Evolutionary conservation across 148 eudicot species (phyloP).

Genomic region (Suaeda aralocaspica): DNA sequence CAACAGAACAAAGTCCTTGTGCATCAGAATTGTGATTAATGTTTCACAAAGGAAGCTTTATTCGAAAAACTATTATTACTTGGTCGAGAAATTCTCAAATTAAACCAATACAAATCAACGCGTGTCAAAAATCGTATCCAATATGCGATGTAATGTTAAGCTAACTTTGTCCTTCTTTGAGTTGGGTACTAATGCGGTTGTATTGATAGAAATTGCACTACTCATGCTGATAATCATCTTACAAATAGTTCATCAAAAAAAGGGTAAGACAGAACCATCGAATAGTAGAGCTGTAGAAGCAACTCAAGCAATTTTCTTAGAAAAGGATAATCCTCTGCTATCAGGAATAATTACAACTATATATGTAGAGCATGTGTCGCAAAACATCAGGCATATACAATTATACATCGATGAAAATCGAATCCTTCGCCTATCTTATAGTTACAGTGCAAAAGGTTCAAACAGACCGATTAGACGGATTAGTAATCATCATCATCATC

Average conservation of each 20-base stretch:
- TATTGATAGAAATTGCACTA: too few species aligned
- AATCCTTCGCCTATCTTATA: background rate
- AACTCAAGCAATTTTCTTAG: background rate
- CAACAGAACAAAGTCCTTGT: background rate
- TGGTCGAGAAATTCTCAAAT: too few species aligned
- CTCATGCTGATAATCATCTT: background rate
- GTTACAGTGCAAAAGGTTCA: background rate
- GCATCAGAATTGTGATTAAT: too few species aligned
- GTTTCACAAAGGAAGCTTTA: too few species aligned
- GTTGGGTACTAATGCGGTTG: too few species aligned
- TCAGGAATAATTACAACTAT: constrained; percentile 1
- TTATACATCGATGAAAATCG: constrained; percentile 3
- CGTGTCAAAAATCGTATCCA: too few species aligned
- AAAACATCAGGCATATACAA: constrained; percentile 17
- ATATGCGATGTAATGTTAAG: too few species aligned
- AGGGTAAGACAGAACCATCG: background rate
- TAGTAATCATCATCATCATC: constrained; percentile 50
- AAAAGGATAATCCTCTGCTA: background rate
- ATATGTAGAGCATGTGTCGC: background rate
- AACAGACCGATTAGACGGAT: constrained; percentile 10
- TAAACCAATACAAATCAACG: too few species aligned
- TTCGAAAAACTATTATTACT: too few species aligned
- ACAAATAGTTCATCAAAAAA: background rate
- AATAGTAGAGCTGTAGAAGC: background rate
- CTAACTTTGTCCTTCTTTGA: too few species aligned